phyloP scores from a whole-genome alignment of 179 eudicot genomes.

The Vitellaria paradoxa region DNA sequence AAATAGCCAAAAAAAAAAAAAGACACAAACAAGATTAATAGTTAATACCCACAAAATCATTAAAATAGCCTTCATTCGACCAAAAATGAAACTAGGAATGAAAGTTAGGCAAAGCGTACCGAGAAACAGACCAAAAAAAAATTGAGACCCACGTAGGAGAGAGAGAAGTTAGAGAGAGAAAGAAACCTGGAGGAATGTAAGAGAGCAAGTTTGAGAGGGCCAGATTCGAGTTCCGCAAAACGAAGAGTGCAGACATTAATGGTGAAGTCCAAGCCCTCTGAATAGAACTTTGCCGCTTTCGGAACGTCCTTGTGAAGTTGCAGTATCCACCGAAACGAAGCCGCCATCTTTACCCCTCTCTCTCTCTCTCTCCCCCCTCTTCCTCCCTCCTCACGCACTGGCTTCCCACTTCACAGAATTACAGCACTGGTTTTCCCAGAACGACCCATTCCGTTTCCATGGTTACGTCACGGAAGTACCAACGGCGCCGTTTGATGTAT shows the following conservation, averaged over 20 bases:
- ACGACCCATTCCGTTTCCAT: neutral
- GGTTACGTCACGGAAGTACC: slow-evolving; percentile 35
- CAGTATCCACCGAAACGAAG: slow-evolving; percentile 76
- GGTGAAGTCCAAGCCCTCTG: slow-evolving; percentile 75
- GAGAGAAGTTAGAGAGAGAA: neutral
- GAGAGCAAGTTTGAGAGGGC: slow-evolving; percentile 83
- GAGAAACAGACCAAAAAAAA: neutral
- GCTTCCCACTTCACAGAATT: neutral
- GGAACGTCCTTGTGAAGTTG: slow-evolving; percentile 96
- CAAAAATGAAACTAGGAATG: neutral
- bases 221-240: slow-evolving; percentile 88
- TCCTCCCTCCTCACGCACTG: neutral
- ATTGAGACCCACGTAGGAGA: neutral
- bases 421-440: neutral
- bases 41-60: neutral
- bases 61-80: neutral
- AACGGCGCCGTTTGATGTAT: too few relatives aligned
- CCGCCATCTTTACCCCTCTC: slow-evolving; percentile 25
- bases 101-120: neutral
- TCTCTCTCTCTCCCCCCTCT: neutral
- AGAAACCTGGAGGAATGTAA: slow-evolving; percentile 62
- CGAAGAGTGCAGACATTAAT: slow-evolving; percentile 85
- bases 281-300: slow-evolving; percentile 84
- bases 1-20: too few relatives aligned
- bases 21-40: neutral